A percentile compares a stretch with the other conserved stretches of the same genome.
Conservation (phyloP, 495 filamentous ascomycete genomes). For the Neurospora tetraspora region DNA sequence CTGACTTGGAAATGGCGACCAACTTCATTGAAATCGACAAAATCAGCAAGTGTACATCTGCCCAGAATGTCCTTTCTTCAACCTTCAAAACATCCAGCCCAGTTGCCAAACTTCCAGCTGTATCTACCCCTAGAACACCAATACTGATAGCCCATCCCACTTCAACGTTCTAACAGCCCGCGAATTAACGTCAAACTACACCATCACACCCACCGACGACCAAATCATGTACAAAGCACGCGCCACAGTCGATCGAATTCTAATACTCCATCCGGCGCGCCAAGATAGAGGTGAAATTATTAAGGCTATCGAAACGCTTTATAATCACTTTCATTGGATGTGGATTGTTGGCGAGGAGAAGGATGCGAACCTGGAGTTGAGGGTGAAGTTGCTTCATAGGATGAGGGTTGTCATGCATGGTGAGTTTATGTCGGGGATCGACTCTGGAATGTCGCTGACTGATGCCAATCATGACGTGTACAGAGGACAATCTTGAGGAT, state of each 20-base stretch:
- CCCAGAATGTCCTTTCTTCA: not conserved
- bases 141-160: not conserved
- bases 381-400: not conserved
- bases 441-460: not conserved
- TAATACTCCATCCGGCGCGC: not conserved
- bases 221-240: not conserved
- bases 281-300: not conserved
- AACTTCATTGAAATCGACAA: not conserved
- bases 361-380: not conserved
- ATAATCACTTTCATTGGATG: not conserved
- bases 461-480: not conserved
- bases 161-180: not conserved
- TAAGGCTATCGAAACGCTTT: not conserved
- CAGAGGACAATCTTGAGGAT: not conserved
- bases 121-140: too few relatives aligned
- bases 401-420: not conserved
- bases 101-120: not conserved
- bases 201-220: not conserved
- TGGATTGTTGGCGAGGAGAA: not conserved
- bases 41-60: not conserved
- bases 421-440: not conserved
- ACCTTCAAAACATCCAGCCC: not conserved
- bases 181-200: not conserved
- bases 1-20: not conserved
- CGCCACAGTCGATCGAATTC: not conserved